Conservation (phyloP, 345 rosid species). For the Salix dunnii region DNA sequence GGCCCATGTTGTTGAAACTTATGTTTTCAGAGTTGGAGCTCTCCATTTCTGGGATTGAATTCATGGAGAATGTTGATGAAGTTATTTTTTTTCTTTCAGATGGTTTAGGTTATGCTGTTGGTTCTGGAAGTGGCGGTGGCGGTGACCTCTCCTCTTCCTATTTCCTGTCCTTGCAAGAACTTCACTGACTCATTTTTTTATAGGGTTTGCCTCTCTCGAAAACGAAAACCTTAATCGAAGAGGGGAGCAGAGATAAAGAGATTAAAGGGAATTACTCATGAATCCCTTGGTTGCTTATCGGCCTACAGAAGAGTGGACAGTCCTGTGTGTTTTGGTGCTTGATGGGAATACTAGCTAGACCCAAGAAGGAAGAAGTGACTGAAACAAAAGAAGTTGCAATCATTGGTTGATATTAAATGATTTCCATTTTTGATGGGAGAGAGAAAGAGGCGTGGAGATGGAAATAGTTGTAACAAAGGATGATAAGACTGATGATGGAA, state of each 20-base stretch:
- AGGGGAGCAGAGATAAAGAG: neutral
- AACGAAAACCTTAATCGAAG: neutral
- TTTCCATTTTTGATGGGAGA: conserved; percentile 23
- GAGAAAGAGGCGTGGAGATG: neutral
- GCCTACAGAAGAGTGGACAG: neutral
- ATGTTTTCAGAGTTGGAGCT: conserved; percentile 10
- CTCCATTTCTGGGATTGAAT: conserved; percentile 23
- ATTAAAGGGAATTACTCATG: neutral
- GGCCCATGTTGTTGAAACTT: neutral
- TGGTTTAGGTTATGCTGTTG: neutral
- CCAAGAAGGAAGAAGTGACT: neutral
- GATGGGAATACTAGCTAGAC: neutral
- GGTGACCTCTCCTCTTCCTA: neutral
- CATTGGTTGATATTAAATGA: conserved; percentile 13
- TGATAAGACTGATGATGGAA: conserved; percentile 32
- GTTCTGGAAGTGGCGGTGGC: neutral
- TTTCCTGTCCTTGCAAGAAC: neutral
- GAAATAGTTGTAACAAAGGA: conserved; percentile 11
- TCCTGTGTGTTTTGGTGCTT: neutral
- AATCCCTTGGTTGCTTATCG: neutral
- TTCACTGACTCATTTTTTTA: neutral
- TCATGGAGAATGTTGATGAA: conserved; percentile 4
- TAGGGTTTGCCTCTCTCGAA: neutral
- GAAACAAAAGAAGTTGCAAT: neutral
- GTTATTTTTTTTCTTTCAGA: neutral